phyloP scores from a whole-genome alignment of 331 rosid species.

The Phaseolus coccineus region DNA sequence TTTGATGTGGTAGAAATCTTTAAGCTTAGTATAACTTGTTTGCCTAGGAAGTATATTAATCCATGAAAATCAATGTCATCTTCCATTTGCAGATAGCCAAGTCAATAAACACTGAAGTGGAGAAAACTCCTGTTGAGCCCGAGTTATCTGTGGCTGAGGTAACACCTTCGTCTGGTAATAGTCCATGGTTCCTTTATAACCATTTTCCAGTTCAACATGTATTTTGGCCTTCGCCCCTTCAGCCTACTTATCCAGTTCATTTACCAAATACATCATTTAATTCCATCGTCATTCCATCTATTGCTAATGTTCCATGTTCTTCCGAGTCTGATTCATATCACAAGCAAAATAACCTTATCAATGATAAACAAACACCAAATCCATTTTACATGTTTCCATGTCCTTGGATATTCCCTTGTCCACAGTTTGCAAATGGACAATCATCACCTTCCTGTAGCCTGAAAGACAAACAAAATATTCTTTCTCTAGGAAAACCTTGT shows the following conservation, averaged over 20 bases:
- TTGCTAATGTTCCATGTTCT: conserved; percentile 56
- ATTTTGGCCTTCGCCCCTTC: conserved; percentile 78
- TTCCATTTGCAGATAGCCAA: conserved; percentile 66
- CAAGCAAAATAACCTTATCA: conserved; percentile 55
- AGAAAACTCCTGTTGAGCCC: conserved; percentile 54
- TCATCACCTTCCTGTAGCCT: conserved; percentile 54
- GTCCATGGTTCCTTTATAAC: conserved; percentile 68
- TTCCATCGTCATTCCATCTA: conserved; percentile 57
- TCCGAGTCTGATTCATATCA: conserved; percentile 51
- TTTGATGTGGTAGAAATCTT: conserved; percentile 34
- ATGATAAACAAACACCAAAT: conserved; percentile 51
- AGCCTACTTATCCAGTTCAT: conserved; percentile 60
- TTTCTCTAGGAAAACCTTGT: conserved; percentile 50
- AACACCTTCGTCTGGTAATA: conserved; percentile 53
- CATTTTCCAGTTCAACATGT: conserved; percentile 63
- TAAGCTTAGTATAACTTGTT: conserved; percentile 31
- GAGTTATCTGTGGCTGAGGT: conserved; percentile 52
- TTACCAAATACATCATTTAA: conserved; percentile 55
- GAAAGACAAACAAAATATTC: conserved; percentile 53
- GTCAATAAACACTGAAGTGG: conserved; percentile 54
- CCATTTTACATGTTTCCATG: conserved; percentile 72
- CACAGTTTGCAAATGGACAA: conserved; percentile 60
- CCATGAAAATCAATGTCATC: conserved; percentile 41
- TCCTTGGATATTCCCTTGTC: conserved; percentile 81
- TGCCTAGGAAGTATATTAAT: conserved; percentile 12